phyloP scores from a whole-genome alignment of 805 yeast species.

The Tetrapisispora pingtungensis region DNA sequence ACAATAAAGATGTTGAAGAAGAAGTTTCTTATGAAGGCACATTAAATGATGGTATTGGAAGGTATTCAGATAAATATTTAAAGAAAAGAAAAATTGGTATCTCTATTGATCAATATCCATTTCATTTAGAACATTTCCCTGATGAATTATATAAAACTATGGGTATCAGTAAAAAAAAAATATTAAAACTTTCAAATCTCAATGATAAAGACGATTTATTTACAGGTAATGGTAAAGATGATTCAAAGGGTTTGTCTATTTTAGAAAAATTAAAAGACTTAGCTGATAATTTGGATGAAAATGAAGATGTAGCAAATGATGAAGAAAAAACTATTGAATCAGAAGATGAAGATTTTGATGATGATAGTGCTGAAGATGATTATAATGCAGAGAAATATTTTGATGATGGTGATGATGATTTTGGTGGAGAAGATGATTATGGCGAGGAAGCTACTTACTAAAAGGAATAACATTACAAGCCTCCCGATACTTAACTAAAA shows the following conservation, averaged over 20 bases:
- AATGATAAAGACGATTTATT: conserved; percentile 22
- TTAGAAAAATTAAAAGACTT: conserved; percentile 39
- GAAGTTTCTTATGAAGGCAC: conserved; percentile 32
- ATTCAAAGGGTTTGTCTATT: conserved; percentile 28
- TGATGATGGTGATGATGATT: conserved; percentile 49
- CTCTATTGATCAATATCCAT: conserved; percentile 72
- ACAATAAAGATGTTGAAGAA: conserved; percentile 14
- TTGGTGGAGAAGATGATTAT: conserved; percentile 39
- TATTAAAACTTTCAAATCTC: conserved; percentile 33
- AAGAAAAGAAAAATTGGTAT: conserved; percentile 61
- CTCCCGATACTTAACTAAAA: too few relatives aligned
- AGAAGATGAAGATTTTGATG: conserved; percentile 49
- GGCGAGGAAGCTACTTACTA: conserved; percentile 21
- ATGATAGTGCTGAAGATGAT: conserved; percentile 49
- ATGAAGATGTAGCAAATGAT: conserved; percentile 26
- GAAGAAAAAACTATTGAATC: conserved; percentile 33
- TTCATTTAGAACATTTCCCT: conserved; percentile 61
- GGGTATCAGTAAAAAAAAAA: conserved; percentile 50
- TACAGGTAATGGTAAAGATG: conserved; percentile 23
- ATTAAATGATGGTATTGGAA: conserved; percentile 57
- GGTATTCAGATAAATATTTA: conserved; percentile 74
- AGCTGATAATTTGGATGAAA: conserved; percentile 41
- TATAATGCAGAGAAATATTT: conserved; percentile 55
- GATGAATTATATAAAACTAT: conserved; percentile 63
- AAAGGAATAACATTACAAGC: not conserved